Evolutionary conservation across 805 yeast species (phyloP).

Genomic region (Candida fluviatilis): DNA sequence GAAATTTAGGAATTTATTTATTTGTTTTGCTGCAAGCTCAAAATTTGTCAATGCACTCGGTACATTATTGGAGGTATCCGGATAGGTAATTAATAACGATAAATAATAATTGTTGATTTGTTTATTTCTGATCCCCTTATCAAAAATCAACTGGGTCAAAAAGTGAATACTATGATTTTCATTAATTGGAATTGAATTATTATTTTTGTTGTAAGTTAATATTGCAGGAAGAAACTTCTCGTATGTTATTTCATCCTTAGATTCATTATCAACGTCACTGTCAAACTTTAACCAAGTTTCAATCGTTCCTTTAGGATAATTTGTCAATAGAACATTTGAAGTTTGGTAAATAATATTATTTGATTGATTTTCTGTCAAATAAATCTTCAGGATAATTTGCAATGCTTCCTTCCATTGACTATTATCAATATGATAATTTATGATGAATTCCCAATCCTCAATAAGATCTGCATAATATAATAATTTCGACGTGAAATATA

Average conservation of each 20-base stretch:
- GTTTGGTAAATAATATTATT: slow-evolving; percentile 53
- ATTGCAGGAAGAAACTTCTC: slow-evolving; percentile 71
- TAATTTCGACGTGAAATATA: slow-evolving; percentile 61
- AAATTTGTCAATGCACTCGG: slow-evolving; percentile 1
- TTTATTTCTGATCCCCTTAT: slow-evolving; percentile 35
- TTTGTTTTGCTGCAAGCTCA: slow-evolving; percentile 19
- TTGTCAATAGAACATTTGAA: slow-evolving; percentile 64
- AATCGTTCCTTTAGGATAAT: slow-evolving; percentile 65
- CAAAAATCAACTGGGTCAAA: slow-evolving; percentile 46
- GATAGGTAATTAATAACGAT: slow-evolving; percentile 55
- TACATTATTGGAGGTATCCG: slow-evolving; percentile 8
- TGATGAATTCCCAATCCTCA: slow-evolving; percentile 64
- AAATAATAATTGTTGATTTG: slow-evolving; percentile 68
- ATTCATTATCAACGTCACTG: background rate
- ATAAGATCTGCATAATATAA: slow-evolving; percentile 64
- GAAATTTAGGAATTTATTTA: slow-evolving; percentile 26
- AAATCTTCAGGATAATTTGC: slow-evolving; percentile 48
- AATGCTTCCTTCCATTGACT: slow-evolving; percentile 75
- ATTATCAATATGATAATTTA: slow-evolving; percentile 62
- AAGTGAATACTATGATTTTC: slow-evolving; percentile 67
- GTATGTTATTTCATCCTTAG: slow-evolving; percentile 43
- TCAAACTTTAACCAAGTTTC: slow-evolving; percentile 70
- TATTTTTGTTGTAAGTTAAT: slow-evolving; percentile 56
- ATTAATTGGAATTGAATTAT: slow-evolving; percentile 30
- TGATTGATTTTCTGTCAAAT: slow-evolving; percentile 25